Base-by-base conservation (phyloP, 805 yeast species). In the Wickerhamomyces silvicola region DNA sequence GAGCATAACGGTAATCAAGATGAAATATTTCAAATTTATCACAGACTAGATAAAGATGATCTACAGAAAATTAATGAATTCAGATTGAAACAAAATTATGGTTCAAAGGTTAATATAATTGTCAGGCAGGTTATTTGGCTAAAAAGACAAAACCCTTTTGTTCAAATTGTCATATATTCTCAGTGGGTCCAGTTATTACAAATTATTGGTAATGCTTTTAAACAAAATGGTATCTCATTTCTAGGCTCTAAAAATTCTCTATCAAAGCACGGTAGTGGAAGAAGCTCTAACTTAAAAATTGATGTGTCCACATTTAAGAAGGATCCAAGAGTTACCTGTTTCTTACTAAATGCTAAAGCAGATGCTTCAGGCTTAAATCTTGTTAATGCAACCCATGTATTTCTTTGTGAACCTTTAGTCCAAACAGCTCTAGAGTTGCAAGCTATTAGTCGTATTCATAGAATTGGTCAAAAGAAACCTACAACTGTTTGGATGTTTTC, bases 401-500 rank as follows among this genome's bases (percentile, higher is more conserved):
- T 88, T 39, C 55, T 92, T 5, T 83, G 97, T 54, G 98, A 92
- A 58, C 97, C 98, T 1, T 65, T 92, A 36, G 80, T 92, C 11
- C 87, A 87, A 48, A 75, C 88, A 1, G 81, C 95, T 3, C 65
- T 87, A 29, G 97, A 92, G 46, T 53, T 85, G 11, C 98, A 90
- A 53, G 97, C 97, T 0, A 81, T 88, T 33, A 84, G 94, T 30
- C 70, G 98, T 41, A 77, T 92, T 26, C 95, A 90, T 52, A 64
- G 98, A 41, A 88, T 90, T 50, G 98, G 98, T 0, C 98, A 92
- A 56, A 70, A 67, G 3, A 63, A 68, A 27, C 76, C 73, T 11
- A 92, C 98, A 0, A 81, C 78, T 2, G 94, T 90, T 2, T 92
- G 97, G 96, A 80, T 82, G 73, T 87, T 90, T 60, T 78, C 82